Evolutionary conservation across 1,139 yeast genomes (phyloP).

Genomic region (Candida mesenterica): DNA sequence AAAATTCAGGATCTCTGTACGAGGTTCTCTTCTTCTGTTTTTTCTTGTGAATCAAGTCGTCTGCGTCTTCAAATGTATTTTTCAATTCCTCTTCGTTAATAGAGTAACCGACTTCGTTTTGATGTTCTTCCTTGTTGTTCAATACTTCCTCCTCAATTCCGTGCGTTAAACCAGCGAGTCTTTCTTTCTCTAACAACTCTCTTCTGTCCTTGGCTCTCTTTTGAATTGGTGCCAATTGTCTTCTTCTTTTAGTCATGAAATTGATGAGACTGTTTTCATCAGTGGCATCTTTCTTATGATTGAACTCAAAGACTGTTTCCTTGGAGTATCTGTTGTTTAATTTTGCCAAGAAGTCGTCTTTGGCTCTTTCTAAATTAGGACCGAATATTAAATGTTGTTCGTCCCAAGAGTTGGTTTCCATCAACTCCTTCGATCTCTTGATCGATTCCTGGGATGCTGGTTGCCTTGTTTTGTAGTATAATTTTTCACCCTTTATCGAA

Average conservation of each 20-base stretch:
- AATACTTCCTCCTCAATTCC: conserved; percentile 70
- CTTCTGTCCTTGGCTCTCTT: conserved; percentile 70
- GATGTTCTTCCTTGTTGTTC: conserved; percentile 38
- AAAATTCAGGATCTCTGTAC: conserved; percentile 79
- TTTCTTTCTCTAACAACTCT: conserved; percentile 69
- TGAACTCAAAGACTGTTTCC: conserved; percentile 93
- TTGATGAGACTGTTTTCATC: conserved; percentile 71
- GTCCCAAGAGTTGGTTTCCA: conserved; percentile 80
- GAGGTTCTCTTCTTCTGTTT: conserved; percentile 36
- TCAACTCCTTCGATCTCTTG: conserved; percentile 78
- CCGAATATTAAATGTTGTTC: conserved; percentile 80
- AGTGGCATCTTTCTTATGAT: conserved; percentile 45
- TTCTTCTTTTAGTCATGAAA: conserved; percentile 82
- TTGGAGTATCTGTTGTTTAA: conserved; percentile 65
- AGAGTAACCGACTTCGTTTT: conserved; percentile 51
- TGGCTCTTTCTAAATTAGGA: conserved; percentile 67
- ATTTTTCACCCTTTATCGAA: conserved; percentile 81
- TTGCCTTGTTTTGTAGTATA: conserved; percentile 81
- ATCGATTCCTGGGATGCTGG: conserved; percentile 84
- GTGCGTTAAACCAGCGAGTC: conserved; percentile 73
- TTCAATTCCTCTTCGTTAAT: conserved; percentile 41
- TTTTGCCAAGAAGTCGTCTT: conserved; percentile 67
- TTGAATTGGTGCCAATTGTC: conserved; percentile 86
- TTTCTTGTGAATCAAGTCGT: conserved; percentile 32
- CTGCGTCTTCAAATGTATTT: conserved; percentile 51